Evolutionary conservation across 148 eudicot species (phyloP).

Genomic region (Dianthus caryophyllus): DNA sequence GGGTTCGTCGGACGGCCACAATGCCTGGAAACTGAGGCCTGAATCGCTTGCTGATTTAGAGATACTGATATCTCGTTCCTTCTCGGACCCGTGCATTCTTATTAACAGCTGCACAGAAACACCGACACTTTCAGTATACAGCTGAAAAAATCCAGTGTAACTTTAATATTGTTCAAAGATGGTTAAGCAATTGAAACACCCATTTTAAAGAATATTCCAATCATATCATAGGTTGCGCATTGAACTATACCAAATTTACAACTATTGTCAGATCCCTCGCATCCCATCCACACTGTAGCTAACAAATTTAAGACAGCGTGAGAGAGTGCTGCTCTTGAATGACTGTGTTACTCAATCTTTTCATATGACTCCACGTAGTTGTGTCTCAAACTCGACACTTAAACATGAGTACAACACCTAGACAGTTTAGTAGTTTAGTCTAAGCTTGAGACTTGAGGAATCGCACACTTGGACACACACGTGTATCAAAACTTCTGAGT

Average conservation of each 20-base stretch:
- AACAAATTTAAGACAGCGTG: neutral
- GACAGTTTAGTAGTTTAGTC: too few species aligned
- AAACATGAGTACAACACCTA: too few species aligned
- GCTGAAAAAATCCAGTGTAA: neutral
- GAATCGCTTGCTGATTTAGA: slow-evolving; percentile 28
- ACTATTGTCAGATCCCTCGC: neutral
- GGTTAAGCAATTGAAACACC: slow-evolving; percentile 1
- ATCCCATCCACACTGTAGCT: neutral
- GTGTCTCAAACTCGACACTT: too few species aligned
- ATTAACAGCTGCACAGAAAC: slow-evolving; percentile 16
- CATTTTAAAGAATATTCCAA: neutral
- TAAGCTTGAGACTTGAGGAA: too few species aligned
- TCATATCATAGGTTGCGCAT: neutral
- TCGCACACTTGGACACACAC: too few species aligned
- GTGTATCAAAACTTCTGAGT: too few species aligned
- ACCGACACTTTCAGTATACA: slow-evolving; percentile 6
- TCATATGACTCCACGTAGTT: too few species aligned
- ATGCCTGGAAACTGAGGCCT: slow-evolving; percentile 20
- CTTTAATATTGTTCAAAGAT: neutral
- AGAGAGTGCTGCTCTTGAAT: too few species aligned
- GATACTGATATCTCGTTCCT: slow-evolving; percentile 27
- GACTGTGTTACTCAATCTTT: too few species aligned
- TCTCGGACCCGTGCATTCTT: slow-evolving; percentile 38
- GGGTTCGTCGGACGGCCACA: slow-evolving; percentile 36
- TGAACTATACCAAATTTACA: neutral